Base-by-base conservation (phyloP, 129 eudicot species). In the Artemisia annua region DNA sequence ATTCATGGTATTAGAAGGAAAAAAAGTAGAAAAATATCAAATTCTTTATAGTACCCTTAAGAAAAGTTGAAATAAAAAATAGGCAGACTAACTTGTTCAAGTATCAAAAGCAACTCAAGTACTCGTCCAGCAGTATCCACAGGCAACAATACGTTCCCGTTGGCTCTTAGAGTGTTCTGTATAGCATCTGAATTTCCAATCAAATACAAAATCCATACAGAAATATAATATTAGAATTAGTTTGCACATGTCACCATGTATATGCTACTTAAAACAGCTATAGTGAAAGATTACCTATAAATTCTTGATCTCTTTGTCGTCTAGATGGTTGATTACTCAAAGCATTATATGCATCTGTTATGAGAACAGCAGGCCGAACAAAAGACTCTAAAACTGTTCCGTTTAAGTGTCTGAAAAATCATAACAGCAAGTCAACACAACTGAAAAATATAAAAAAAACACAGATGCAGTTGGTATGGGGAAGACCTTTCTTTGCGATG, bases 231-330 rank as follows among this genome's bases (percentile, higher is more conserved):
- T 39, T 39, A 39, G 48, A 55, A 66, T 24, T 57, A 15, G 63
- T 48, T 46, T 72, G 77, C 26, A 46, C 28, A 46, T 61, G 26
- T 48, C 69, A 48, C 55, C 16, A 15, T 14, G 12, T 56, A 58
- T 43, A n/a, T 15, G 46, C 46, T 66, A 3, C 7, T 16, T 46
- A 22, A 7, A 43, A 56, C 15, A 30, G 16, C 64, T 48, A 63
- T 44, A 11, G 11, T 10, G 10, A 61, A 68, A 9, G 50, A 32
- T 57, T 83, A 92, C 98, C 98, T 65, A 93, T 60, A 81, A 93
- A 93, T 60, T 93, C 97, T 84, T 93, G 98, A 83, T 93, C 98
- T 55, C 87, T 85, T 87, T 93, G 98, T 35, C 98, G 98, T 83
- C 97, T 87, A 55, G 89, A 82, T 74, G 96, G 97, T 71, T 89